Evolutionary conservation across 306 rosid genomes (phyloP).

Genomic region (Vigna trinervia): DNA sequence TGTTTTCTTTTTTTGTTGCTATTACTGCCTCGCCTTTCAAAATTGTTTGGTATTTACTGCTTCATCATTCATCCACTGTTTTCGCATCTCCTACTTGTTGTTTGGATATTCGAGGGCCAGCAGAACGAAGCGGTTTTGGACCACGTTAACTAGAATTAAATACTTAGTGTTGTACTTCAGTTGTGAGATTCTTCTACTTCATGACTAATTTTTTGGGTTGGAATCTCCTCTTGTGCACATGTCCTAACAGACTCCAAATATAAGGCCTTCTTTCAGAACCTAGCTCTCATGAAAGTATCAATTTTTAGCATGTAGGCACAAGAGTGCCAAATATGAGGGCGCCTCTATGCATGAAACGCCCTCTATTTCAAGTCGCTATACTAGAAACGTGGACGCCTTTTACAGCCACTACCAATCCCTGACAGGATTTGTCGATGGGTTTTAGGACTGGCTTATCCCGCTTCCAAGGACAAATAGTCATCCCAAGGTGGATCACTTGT

Average conservation of each 20-base stretch:
- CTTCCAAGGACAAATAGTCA: too few species aligned
- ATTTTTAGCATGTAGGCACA: too few species aligned
- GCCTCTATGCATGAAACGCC: not conserved
- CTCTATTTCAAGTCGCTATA: not conserved
- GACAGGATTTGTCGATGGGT: too few species aligned
- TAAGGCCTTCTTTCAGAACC: not conserved
- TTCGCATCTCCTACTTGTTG: not conserved
- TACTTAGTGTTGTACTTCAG: not conserved
- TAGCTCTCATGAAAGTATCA: not conserved
- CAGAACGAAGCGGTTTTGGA: not conserved
- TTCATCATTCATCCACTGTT: not conserved
- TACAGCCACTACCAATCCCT: too few species aligned
- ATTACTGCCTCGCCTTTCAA: too few species aligned
- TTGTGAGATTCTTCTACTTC: not conserved
- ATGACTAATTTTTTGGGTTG: too few species aligned
- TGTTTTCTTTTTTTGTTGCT: not conserved
- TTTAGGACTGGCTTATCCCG: too few species aligned
- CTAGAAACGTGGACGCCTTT: too few species aligned
- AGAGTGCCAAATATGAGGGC: not conserved
- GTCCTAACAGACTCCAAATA: not conserved
- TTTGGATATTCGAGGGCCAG: not conserved
- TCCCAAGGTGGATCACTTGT: not conserved
- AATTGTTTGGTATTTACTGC: not conserved
- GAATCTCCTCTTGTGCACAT: too few species aligned
- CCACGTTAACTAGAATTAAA: not conserved